These are phyloP conservation scores for Populus tremula DNA, from an alignment of 345 rosid genomes.

Conservation along the genomic window DNA sequence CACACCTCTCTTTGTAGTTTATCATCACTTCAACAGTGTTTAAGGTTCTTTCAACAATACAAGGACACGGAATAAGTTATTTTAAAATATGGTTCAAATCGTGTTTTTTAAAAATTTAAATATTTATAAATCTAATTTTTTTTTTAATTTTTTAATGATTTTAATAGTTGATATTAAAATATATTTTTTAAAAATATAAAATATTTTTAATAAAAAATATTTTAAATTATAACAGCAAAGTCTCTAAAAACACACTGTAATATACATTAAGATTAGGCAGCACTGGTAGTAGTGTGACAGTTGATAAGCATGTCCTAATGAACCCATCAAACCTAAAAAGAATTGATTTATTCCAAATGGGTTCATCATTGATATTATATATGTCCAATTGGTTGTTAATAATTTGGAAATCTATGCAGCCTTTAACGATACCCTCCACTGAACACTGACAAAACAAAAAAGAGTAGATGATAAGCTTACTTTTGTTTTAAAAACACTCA, in stretches of 20 bases:
- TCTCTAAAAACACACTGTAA: too few relatives aligned
- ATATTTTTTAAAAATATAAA: too few relatives aligned
- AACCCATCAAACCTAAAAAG: not conserved
- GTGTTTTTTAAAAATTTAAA: too few relatives aligned
- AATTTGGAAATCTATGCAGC: conserved; percentile 30
- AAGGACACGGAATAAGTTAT: too few relatives aligned
- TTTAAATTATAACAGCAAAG: too few relatives aligned
- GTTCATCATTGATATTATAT: not conserved
- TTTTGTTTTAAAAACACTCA: not conserved
- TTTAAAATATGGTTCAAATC: too few relatives aligned
- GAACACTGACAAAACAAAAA: not conserved
- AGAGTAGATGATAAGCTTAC: conserved; percentile 9
- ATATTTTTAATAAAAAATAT: too few relatives aligned
- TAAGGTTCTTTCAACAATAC: too few relatives aligned
- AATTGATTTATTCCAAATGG: conserved; percentile 3
- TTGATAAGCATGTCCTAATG: not conserved
- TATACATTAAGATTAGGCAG: too few relatives aligned
- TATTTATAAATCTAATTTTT: too few relatives aligned
- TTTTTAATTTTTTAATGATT: too few relatives aligned
- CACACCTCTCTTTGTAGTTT: not conserved
- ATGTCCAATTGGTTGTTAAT: conserved; percentile 21
- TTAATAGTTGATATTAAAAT: too few relatives aligned
- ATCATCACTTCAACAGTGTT: not conserved
- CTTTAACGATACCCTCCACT: conserved; percentile 24
- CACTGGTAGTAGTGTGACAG: not conserved